phyloP scores from a whole-genome alignment of 2,329 filamentous ascomycete genomes.

The Talaromyces sp. region DNA sequence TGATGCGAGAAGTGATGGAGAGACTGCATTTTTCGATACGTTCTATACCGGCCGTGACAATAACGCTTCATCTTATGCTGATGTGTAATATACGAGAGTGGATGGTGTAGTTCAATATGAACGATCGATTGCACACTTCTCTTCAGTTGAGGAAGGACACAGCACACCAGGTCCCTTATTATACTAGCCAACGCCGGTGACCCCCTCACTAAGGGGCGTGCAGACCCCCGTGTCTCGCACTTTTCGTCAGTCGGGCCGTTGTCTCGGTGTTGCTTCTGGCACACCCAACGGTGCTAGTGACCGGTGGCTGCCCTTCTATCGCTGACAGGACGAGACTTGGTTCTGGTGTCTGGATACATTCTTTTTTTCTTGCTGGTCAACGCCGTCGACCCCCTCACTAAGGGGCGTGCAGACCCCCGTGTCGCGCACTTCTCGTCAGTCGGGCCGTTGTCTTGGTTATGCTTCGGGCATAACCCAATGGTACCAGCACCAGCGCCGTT shows the following conservation, averaged over 20 bases:
- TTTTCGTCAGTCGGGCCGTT: conserved; percentile 7
- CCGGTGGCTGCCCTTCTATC: neutral
- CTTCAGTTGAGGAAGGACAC: neutral
- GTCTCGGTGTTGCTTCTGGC: neutral
- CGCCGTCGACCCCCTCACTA: conserved; percentile 5
- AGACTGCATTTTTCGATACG: neutral
- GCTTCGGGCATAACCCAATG: neutral
- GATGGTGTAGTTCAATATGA: neutral
- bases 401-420: conserved; percentile 4
- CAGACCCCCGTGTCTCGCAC: conserved; percentile 2
- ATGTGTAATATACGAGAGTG: neutral
- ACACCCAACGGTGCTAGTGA: conserved; percentile 3
- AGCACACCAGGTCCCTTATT: neutral
- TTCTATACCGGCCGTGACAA: neutral
- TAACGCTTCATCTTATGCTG: neutral
- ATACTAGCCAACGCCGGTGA: neutral
- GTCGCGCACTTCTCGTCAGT: conserved; percentile 3
- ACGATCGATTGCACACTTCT: neutral
- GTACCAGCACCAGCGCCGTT: neutral
- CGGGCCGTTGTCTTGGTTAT: conserved; percentile 6
- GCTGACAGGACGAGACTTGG: neutral
- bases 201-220: conserved; percentile 5
- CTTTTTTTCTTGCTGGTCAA: neutral
- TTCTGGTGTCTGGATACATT: too few relatives aligned
- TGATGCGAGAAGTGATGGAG: neutral